Evolutionary conservation across 164 flowering plant species (phyloP).

Genomic region (Berberis thunbergii): DNA sequence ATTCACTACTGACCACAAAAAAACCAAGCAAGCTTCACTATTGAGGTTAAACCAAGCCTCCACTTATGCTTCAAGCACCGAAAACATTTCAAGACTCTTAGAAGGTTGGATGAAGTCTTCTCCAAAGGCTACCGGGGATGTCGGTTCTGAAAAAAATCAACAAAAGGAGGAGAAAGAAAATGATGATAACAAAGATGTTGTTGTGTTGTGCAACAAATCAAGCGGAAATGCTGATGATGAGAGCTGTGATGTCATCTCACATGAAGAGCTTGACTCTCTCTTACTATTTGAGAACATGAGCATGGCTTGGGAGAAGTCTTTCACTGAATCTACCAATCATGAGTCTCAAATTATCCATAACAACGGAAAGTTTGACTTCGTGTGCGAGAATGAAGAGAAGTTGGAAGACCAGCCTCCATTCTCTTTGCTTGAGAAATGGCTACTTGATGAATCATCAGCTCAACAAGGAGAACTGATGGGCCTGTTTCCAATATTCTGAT

Average conservation of each 20-base stretch:
- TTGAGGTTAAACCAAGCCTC: conserved; percentile 15
- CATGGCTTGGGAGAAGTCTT: conserved; percentile 34
- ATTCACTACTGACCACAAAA: conserved; percentile 1
- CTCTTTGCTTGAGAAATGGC: conserved; percentile 22
- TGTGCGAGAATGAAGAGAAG: conserved; percentile 7
- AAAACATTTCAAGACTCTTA: conserved; percentile 68
- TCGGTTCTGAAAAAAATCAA: background rate
- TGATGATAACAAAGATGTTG: background rate
- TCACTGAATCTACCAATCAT: conserved; percentile 15
- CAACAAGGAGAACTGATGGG: conserved; percentile 36
- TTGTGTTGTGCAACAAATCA: background rate
- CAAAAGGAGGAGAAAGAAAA: conserved; percentile 6
- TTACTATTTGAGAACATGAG: conserved; percentile 36
- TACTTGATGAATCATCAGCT: conserved; percentile 23
- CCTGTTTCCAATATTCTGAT: conserved; percentile 47
- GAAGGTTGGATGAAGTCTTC: conserved; percentile 89
- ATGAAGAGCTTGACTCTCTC: conserved; percentile 48
- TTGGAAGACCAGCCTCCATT: conserved; percentile 12
- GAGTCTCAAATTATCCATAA: conserved; percentile 4
- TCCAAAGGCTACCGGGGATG: conserved; percentile 16
- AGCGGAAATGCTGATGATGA: background rate
- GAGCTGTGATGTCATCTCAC: conserved; percentile 9
- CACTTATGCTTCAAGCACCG: conserved; percentile 76
- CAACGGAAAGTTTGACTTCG: conserved; percentile 1
- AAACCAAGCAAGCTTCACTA: conserved; percentile 6